phyloP scores from a whole-genome alignment of 371 early-diverging fungal genomes.

The Gilbertella persicaria region DNA sequence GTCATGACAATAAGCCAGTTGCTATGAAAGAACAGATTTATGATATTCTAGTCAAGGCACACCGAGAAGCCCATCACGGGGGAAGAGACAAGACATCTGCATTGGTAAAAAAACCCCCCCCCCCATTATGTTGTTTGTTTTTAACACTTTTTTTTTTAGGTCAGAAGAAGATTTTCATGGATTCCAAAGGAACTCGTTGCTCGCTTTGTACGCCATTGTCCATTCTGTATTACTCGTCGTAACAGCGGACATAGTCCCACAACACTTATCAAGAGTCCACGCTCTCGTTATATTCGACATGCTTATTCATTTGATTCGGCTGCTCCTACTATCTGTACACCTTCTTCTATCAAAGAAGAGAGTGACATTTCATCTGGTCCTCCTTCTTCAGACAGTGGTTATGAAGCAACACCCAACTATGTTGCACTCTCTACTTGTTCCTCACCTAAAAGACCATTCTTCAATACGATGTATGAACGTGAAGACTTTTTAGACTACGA shows the following conservation, averaged over 20 bases:
- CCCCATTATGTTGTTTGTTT: not conserved
- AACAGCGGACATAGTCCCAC: conserved; percentile 37
- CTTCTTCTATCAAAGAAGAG: conserved; percentile 26
- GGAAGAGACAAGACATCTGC: conserved; percentile 68
- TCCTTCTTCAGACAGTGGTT: conserved; percentile 27
- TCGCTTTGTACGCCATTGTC: conserved; percentile 38
- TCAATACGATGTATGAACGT: conserved; percentile 25
- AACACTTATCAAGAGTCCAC: conserved; percentile 19
- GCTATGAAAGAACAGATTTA: conserved; percentile 65
- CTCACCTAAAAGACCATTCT: conserved; percentile 24
- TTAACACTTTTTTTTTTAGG: conserved; percentile 20
- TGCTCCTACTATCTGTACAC: conserved; percentile 16
- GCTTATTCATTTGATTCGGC: conserved; percentile 23
- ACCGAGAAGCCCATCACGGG: conserved; percentile 64
- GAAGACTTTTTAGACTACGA: conserved; percentile 14
- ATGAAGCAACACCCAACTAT: conserved; percentile 26
- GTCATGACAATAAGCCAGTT: conserved; percentile 61
- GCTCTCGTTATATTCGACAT: conserved; percentile 21
- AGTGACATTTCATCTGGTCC: conserved; percentile 28
- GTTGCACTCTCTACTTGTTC: conserved; percentile 17
- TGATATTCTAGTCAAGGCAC: conserved; percentile 57
- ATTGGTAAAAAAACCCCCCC: conserved; percentile 35
- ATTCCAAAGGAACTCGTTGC: conserved; percentile 41
- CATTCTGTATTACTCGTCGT: conserved; percentile 36
- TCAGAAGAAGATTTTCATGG: conserved; percentile 36